These are phyloP conservation scores for Mimosa pudica DNA, from an alignment of 306 rosid genomes.

Conservation along the genomic window DNA sequence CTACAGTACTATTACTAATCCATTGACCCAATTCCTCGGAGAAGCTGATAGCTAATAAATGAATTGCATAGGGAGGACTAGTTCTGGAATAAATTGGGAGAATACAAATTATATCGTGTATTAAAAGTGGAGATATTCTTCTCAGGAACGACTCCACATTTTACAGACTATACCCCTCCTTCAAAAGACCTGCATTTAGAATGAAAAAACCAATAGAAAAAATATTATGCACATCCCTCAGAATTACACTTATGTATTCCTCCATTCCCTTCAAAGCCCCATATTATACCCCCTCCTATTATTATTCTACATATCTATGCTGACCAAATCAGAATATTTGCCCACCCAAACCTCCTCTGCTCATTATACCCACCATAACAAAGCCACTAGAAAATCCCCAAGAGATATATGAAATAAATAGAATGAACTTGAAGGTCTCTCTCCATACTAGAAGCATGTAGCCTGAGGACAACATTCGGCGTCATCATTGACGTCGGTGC, in stretches of 20 bases:
- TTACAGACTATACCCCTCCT: slow-evolving; percentile 54
- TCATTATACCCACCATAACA: slow-evolving; percentile 28
- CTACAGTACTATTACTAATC: no score
- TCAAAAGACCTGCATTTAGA: slow-evolving; percentile 10
- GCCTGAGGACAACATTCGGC: slow-evolving; percentile 28
- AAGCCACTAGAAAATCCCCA: slow-evolving; percentile 24
- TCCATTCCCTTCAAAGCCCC: slow-evolving; percentile 33
- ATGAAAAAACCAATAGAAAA: not conserved
- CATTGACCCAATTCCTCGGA: not conserved
- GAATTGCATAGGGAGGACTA: not conserved
- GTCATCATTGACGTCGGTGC: slow-evolving; percentile 33
- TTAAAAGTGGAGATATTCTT: slow-evolving; percentile 44
- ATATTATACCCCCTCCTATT: slow-evolving; percentile 32
- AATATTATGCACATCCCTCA: slow-evolving; percentile 28
- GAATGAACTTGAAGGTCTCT: slow-evolving; percentile 34
- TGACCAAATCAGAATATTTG: slow-evolving; percentile 37
- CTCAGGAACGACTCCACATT: slow-evolving; percentile 49
- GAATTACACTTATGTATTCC: slow-evolving; percentile 15
- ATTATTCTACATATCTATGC: slow-evolving; percentile 34
- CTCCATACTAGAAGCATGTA: slow-evolving; percentile 29
- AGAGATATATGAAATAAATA: not conserved
- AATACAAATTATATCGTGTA: slow-evolving; percentile 39
- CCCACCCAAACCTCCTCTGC: slow-evolving; percentile 23
- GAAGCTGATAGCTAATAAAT: slow-evolving; percentile 6
- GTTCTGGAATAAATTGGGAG: slow-evolving; percentile 48